These are phyloP conservation scores for Coemansia sp. DNA, from an alignment of 192 early-diverging fungal species.

Conservation along the genomic window DNA sequence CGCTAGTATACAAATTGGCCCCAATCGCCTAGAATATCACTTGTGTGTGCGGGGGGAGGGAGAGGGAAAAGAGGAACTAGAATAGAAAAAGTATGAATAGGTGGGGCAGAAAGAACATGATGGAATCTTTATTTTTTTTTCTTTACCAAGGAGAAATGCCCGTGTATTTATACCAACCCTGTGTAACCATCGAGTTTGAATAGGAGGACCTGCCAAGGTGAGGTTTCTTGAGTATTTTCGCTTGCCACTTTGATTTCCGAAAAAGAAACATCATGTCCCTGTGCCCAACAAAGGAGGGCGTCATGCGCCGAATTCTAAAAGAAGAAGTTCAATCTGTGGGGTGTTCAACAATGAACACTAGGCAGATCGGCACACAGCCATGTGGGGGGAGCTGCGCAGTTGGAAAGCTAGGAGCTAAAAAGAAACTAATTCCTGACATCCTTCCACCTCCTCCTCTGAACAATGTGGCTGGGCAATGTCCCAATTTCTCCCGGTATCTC, in stretches of 20 bases:
- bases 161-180: background rate
- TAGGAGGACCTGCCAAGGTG: background rate
- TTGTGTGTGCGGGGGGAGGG: background rate
- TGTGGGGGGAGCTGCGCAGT: background rate
- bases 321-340: background rate
- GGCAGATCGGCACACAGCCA: constrained; percentile 4
- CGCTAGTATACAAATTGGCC: background rate
- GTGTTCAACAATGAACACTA: background rate
- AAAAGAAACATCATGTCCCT: background rate
- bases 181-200: background rate
- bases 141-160: background rate
- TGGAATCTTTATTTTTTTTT: background rate
- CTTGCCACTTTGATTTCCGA: no score
- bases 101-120: background rate
- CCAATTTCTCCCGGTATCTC: background rate
- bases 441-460: no score
- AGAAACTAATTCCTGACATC: background rate
- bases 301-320: constrained; percentile 12
- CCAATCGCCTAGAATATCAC: background rate
- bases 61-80: background rate
- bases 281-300: background rate
- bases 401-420: background rate
- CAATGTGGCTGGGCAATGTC: background rate
- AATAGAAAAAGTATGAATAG: background rate
- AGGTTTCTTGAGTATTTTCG: background rate